Evolutionary conservation across 1,284 basidiomycete species (phyloP), one percentile per base, ranked within the genome.

Genomic region (Somion occarium): DNA sequence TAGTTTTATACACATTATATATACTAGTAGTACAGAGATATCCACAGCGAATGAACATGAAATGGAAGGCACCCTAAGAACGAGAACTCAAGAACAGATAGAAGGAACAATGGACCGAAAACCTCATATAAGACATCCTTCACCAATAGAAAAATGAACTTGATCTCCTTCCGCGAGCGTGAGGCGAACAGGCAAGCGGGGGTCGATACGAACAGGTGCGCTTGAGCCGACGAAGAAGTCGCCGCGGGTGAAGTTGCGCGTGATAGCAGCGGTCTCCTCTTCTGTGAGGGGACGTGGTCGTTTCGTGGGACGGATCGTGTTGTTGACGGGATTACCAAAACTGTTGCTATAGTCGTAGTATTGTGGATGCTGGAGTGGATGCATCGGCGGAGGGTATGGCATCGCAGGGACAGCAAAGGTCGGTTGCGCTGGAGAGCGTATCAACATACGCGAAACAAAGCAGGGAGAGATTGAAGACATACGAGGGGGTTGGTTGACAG

Each of bases 91-190:
- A n/a, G n/a, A n/a, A n/a, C n/a, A n/a, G n/a, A n/a, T n/a, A n/a
- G n/a, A n/a, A n/a, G n/a, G n/a, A n/a, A n/a, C n/a, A n/a, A n/a
- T n/a, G n/a, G n/a, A n/a, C n/a, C n/a, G n/a, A n/a, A n/a, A 34
- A 34, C 30, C 30, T 34, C 30, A 41, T 18, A 41, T 41, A 15
- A 22, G 9, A 7, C 7, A 18, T 15, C 15, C 68, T 62, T 88
- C 85, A 20, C 83, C 85, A 50, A 88, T 80, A 39, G 82, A 82
- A 61, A 88, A 89, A 64, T 89, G 86, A 20, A 89, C 86, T 56
- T 85, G 82, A 62, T 89, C 86, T 24, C 85, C 85, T 60, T 89
- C 86, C 15, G 86, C 86, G 45, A 89, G 73, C 15, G 85, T 87
- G 37, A 89, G 76, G 51, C 83, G 72, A 52, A 89, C 86, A 19